These are phyloP conservation scores for Naganishia antarctica DNA, from an alignment of 768 basidiomycete species.

Conservation along the genomic window DNA sequence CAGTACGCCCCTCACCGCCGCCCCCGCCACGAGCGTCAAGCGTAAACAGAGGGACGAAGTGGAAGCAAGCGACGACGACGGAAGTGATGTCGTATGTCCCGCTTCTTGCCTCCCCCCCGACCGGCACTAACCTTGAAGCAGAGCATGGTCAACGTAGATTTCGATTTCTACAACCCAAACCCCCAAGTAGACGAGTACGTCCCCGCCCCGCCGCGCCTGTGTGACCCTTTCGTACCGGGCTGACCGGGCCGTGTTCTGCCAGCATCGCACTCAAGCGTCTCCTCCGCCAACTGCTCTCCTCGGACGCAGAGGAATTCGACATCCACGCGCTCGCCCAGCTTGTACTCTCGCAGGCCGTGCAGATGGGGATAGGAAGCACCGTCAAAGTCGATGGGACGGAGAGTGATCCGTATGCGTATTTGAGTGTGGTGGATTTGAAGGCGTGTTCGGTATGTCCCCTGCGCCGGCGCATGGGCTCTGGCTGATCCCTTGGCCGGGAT, in stretches of 20 bases:
- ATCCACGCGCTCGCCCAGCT: slow-evolving; percentile 73
- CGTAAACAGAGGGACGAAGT: slow-evolving; percentile 42
- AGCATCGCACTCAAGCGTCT: slow-evolving; percentile 57
- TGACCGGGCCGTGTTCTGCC: not conserved
- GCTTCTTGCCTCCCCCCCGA: not conserved
- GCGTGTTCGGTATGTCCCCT: slow-evolving; percentile 57
- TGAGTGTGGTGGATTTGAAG: slow-evolving; percentile 77
- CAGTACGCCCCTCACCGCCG: slow-evolving; percentile 19
- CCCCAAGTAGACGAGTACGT: slow-evolving; percentile 71
- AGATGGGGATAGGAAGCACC: slow-evolving; percentile 66
- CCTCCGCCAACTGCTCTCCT: slow-evolving; percentile 59
- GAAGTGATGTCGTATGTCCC: slow-evolving; percentile 46
- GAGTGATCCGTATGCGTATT: slow-evolving; percentile 82
- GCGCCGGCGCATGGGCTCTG: not conserved
- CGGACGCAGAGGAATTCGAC: slow-evolving; percentile 70
- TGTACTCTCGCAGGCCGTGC: slow-evolving; percentile 63
- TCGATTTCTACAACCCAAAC: slow-evolving; percentile 88
- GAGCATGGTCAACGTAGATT: slow-evolving; percentile 76
- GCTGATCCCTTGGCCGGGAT: not conserved
- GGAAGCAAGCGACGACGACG: slow-evolving; percentile 40
- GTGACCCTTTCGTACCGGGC: too few relatives aligned
- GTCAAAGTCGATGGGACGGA: slow-evolving; percentile 86
- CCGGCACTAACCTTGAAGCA: slow-evolving; percentile 39
- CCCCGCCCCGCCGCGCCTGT: not conserved
- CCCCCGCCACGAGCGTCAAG: slow-evolving; percentile 33